Percentiles rank a stretch among this genome's conserved stretches.
These are phyloP conservation scores for Cucumis sativus DNA, from an alignment of 306 rosid species.

Conservation along the genomic window Cucumber_9930_V3 NC_026656.2:17870501-17871000, in stretches of 20 bases:
- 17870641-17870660: too few species aligned
- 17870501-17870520: slow-evolving; percentile 95
- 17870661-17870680: background rate
- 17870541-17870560: background rate
- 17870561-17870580: background rate
- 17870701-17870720: background rate
- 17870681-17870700: background rate
- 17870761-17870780: background rate
- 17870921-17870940: slow-evolving; percentile 83
- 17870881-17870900: background rate
- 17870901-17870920: background rate
- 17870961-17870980: slow-evolving; percentile 99
- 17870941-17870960: slow-evolving; percentile 97
- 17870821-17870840: background rate
- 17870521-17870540: slow-evolving; percentile 46
- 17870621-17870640: too few species aligned
- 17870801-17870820: background rate
- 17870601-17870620: background rate
- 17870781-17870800: background rate
- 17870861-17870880: background rate
- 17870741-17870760: too few species aligned
- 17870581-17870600: background rate
- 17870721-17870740: too few species aligned
- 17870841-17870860: background rate
- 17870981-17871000: slow-evolving; percentile 97